Base-by-base conservation (phyloP, 768 basidiomycete species). In the Mycena venus region DNA sequence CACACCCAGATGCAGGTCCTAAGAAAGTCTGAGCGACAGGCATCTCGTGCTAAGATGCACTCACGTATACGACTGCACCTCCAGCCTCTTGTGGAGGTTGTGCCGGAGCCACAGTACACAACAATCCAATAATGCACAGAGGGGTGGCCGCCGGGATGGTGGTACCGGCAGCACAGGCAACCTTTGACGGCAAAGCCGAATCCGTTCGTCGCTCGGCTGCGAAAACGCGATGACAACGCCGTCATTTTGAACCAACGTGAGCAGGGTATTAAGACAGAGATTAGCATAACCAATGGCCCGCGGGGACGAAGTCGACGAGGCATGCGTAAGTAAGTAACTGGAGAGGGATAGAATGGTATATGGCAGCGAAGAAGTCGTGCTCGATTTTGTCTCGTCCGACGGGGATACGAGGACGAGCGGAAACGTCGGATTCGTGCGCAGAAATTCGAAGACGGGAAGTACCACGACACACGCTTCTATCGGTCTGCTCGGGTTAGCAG, bases 51-150 rank as follows among this genome's bases (percentile, higher is more conserved):
- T 15, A 19, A 56, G 32, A 11, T 21, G 19, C 25, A 81, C 91
- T 55, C 76, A 92, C 93, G 85, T 82, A 76, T 92, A 93, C 8
- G 88, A 88, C 32, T 86, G 83, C 0, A 89, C 87, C 70, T 93
- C 91, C 6, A 94, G 81, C 32, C 85, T 87, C 76, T 88, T 92
- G 68, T 93, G 91, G 34, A 94, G 82, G 78, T 93, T 93, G 75
- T 94, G 93, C 21, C 91, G 89, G 31, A 93, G 80, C 92, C 92
- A 94, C 17, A 94, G 84, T 8, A 92, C 85, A 75, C 90, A 92
- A 69, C 91, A 93, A 79, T 94, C 92, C n/a, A 94, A 78, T 27
- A 94, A 68, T 4, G 91, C 88, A 76, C 91, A 91, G 29, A 92
- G 73, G 1, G 88, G 88, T 1, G 90, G 85, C 61, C 88, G 84